Percentiles rank a stretch among this genome's conserved stretches.
Evolutionary conservation across 345 rosid species (phyloP).

Genomic region (Brassica rapa): DNA sequence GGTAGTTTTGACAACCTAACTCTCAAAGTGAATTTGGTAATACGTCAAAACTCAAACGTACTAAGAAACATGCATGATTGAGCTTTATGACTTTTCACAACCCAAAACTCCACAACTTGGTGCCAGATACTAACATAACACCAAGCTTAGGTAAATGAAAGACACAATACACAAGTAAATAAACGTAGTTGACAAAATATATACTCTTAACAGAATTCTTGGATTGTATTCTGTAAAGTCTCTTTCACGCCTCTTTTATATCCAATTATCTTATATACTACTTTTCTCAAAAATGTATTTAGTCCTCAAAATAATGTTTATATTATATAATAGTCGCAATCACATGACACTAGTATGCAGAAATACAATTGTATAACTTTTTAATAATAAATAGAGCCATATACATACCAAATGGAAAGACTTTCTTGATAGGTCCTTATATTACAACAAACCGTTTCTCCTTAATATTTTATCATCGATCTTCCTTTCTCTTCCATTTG

Average conservation of each 20-base stretch:
- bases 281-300: slow-evolving; percentile 1
- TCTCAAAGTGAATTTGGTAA: background rate
- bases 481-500: background rate
- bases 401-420: slow-evolving; percentile 17
- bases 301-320: background rate
- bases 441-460: background rate
- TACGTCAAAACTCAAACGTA: background rate
- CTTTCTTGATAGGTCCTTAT: background rate
- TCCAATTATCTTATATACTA: slow-evolving; percentile 7
- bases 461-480: background rate
- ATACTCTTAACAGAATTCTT: background rate
- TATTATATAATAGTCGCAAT: slow-evolving; percentile 9
- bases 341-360: slow-evolving; percentile 14
- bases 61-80: background rate
- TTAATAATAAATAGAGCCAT: background rate
- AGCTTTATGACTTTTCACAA: background rate
- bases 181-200: slow-evolving; percentile 22
- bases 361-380: no score
- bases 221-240: slow-evolving; percentile 17
- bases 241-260: slow-evolving; percentile 29
- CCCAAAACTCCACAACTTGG: background rate
- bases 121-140: background rate
- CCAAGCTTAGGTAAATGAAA: background rate
- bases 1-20: background rate
- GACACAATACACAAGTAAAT: background rate